Conservation (phyloP, 2,329 filamentous ascomycete species). For the Chaetomiaceae sp. region DNA sequence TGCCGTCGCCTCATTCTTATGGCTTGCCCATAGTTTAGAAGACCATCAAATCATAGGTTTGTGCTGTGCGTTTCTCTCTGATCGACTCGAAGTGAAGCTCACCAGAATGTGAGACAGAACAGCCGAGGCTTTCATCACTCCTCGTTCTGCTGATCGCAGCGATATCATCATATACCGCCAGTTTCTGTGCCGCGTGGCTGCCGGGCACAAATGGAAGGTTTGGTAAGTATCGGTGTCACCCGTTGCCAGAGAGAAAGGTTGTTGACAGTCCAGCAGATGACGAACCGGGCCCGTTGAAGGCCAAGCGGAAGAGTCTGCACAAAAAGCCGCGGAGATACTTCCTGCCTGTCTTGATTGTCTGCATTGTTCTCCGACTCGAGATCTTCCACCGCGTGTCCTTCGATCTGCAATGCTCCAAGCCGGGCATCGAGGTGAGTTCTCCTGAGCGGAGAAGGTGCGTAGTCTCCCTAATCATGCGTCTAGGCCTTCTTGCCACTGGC, state of each 20-base stretch:
- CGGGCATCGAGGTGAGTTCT: constrained; percentile 47
- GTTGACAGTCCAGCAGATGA: constrained; percentile 24
- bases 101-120: constrained; percentile 34
- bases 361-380: constrained; percentile 46
- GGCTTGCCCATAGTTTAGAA: constrained; percentile 43
- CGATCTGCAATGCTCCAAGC: constrained; percentile 47
- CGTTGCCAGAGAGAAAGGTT: too few species aligned
- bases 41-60: constrained; percentile 47
- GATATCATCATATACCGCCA: constrained; percentile 37
- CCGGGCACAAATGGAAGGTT: constrained; percentile 46
- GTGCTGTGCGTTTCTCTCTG: background rate
- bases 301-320: constrained; percentile 36
- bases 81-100: background rate
- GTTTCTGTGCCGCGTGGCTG: constrained; percentile 43
- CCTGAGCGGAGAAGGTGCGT: background rate
- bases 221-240: constrained; percentile 27
- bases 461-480: background rate
- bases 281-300: constrained; percentile 32
- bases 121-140: constrained; percentile 45
- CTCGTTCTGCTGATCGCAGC: constrained; percentile 46
- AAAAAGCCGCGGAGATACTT: constrained; percentile 45
- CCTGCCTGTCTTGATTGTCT: constrained; percentile 40
- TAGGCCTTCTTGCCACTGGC: constrained; percentile 46
- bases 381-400: constrained; percentile 43
- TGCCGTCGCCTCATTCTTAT: constrained; percentile 45